Conservation (phyloP, 2,329 filamentous ascomycete species). For the Cordyceps javanica region DNA sequence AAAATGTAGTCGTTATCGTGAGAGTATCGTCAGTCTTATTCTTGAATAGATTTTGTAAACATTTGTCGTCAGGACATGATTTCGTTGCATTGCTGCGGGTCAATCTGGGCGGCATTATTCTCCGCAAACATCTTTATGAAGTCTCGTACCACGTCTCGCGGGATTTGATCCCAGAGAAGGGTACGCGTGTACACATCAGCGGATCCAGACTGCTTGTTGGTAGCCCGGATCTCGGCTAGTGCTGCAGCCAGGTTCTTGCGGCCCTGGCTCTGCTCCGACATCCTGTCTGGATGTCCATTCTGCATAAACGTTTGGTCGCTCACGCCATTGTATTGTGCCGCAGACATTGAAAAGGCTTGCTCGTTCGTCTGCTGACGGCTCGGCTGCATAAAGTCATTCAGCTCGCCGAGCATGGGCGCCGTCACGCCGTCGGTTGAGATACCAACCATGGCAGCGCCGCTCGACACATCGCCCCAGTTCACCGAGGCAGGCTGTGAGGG, state of each 20-base stretch:
- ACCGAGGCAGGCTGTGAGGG: slow-evolving; percentile 47
- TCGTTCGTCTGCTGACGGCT: slow-evolving; percentile 82
- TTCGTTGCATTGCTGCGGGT: slow-evolving; percentile 37
- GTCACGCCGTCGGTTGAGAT: slow-evolving; percentile 33
- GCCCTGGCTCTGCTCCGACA: slow-evolving; percentile 46
- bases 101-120: slow-evolving; percentile 47
- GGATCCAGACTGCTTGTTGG: slow-evolving; percentile 59
- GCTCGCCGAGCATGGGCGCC: slow-evolving; percentile 57
- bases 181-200: slow-evolving; percentile 91
- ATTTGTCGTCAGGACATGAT: slow-evolving; percentile 31
- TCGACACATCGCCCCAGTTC: slow-evolving; percentile 37
- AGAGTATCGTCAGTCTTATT: slow-evolving; percentile 18
- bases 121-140: slow-evolving; percentile 89
- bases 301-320: slow-evolving; percentile 60
- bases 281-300: slow-evolving; percentile 41
- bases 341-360: slow-evolving; percentile 79
- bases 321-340: slow-evolving; percentile 83
- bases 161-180: slow-evolving; percentile 90
- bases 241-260: slow-evolving; percentile 75
- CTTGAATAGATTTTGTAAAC: slow-evolving; percentile 22
- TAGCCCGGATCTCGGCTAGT: slow-evolving; percentile 68
- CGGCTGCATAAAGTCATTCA: slow-evolving; percentile 64
- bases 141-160: slow-evolving; percentile 81
- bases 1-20: slow-evolving; percentile 28
- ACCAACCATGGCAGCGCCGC: slow-evolving; percentile 40